Conservation (phyloP, 257 asterid genomes). For the Catharanthus roseus region DNA sequence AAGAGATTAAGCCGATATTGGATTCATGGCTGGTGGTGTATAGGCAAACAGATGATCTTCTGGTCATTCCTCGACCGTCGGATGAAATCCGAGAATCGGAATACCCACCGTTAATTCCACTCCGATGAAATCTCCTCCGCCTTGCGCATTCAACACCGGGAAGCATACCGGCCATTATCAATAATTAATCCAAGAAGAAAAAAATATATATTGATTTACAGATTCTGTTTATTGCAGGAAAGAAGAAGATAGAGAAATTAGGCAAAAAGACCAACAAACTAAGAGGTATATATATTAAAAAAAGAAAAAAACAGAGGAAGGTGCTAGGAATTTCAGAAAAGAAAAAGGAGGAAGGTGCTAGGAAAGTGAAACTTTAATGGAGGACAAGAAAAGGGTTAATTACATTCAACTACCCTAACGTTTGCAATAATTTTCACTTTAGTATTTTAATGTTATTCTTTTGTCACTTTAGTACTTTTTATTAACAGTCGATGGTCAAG, state of each 20-base stretch:
- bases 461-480: too few species aligned
- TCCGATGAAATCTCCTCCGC: slow-evolving; percentile 50
- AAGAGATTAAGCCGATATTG: slow-evolving; percentile 22
- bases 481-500: too few species aligned
- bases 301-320: neutral
- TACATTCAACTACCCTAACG: too few species aligned
- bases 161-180: slow-evolving; percentile 56
- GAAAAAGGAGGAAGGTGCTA: neutral
- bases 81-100: slow-evolving; percentile 27
- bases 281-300: neutral
- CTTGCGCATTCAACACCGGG: slow-evolving; percentile 70
- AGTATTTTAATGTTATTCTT: too few species aligned
- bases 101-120: slow-evolving; percentile 18
- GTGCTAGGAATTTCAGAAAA: neutral
- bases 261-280: neutral
- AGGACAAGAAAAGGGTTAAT: too few species aligned
- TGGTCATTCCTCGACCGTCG: slow-evolving; percentile 11
- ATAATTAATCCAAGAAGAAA: neutral
- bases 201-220: too few species aligned
- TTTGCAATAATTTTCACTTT: too few species aligned
- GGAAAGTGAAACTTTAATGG: too few species aligned
- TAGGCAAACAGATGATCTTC: slow-evolving; percentile 46
- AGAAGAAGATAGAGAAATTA: neutral
- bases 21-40: slow-evolving; percentile 34
- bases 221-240: neutral